A percentile compares a stretch with the other conserved stretches of the same genome.
Evolutionary conservation across 2,329 filamentous ascomycete genomes (phyloP).

Genomic region (Aspergillus alliaceus): DNA sequence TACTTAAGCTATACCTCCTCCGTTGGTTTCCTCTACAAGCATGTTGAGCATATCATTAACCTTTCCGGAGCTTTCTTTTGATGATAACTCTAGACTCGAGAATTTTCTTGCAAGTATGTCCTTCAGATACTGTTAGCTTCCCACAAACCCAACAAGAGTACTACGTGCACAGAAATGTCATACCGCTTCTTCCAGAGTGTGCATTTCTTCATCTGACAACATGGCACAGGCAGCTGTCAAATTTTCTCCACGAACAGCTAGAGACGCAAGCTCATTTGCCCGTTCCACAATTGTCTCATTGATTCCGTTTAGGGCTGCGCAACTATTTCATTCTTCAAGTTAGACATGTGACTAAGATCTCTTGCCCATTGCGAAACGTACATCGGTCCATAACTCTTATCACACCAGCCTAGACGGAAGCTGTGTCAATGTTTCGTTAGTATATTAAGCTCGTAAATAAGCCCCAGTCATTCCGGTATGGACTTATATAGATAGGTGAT

Average conservation of each 20-base stretch:
- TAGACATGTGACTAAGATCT: background rate
- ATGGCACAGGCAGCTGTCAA: constrained; percentile 70
- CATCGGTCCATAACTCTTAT: constrained; percentile 78
- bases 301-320: constrained; percentile 84
- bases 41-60: constrained; percentile 8
- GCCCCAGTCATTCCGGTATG: background rate
- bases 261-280: constrained; percentile 69
- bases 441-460: background rate
- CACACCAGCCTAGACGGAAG: constrained; percentile 64
- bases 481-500: constrained; percentile 68
- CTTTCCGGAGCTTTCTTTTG: background rate
- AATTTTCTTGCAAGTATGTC: constrained; percentile 18
- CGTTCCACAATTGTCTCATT: constrained; percentile 69
- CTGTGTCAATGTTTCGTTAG: constrained; percentile 28
- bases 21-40: constrained; percentile 3
- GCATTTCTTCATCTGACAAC: constrained; percentile 63
- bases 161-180: constrained; percentile 14
- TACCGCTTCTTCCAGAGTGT: constrained; percentile 68
- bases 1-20: background rate
- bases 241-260: constrained; percentile 73
- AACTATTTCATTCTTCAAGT: constrained; percentile 45
- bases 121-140: background rate
- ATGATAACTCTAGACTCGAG: constrained; percentile 13
- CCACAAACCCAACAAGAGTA: background rate
- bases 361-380: constrained; percentile 25